Evolutionary conservation across 805 yeast species (phyloP).

Genomic region (Komagataella populi): DNA sequence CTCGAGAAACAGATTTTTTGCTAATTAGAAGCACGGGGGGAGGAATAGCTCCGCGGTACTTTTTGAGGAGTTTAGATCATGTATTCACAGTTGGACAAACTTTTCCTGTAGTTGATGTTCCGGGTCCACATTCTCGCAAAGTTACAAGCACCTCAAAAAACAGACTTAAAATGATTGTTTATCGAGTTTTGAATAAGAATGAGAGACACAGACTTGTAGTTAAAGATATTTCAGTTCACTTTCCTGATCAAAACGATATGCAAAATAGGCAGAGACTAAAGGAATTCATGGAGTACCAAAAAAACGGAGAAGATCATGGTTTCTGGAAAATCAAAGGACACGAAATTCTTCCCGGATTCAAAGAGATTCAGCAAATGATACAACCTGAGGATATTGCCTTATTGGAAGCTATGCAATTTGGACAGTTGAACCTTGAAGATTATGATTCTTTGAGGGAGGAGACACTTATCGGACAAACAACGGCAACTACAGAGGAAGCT

Average conservation of each 20-base stretch:
- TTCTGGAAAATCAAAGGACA: constrained; percentile 79
- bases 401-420: constrained; percentile 84
- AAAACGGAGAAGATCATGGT: constrained; percentile 90
- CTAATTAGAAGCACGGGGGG: constrained; percentile 70
- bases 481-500: constrained; percentile 27
- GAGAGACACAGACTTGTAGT: constrained; percentile 68
- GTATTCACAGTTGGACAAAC: constrained; percentile 84
- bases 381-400: constrained; percentile 84
- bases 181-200: constrained; percentile 65
- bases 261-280: constrained; percentile 91
- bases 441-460: constrained; percentile 39
- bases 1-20: constrained; percentile 66
- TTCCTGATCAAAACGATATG: constrained; percentile 96
- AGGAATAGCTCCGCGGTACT: constrained; percentile 55
- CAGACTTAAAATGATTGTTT: constrained; percentile 87
- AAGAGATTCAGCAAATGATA: constrained; percentile 68
- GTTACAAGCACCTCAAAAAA: constrained; percentile 89
- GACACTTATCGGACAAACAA: constrained; percentile 8
- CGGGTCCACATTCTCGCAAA: constrained; percentile 95
- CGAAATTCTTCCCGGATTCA: constrained; percentile 58
- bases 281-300: constrained; percentile 95
- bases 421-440: constrained; percentile 83
- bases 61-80: constrained; percentile 52
- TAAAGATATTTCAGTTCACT: constrained; percentile 79
- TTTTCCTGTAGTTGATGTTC: constrained; percentile 87